phyloP scores from a whole-genome alignment of 768 basidiomycete species.

The Leccinum subgranulosum region DNA sequence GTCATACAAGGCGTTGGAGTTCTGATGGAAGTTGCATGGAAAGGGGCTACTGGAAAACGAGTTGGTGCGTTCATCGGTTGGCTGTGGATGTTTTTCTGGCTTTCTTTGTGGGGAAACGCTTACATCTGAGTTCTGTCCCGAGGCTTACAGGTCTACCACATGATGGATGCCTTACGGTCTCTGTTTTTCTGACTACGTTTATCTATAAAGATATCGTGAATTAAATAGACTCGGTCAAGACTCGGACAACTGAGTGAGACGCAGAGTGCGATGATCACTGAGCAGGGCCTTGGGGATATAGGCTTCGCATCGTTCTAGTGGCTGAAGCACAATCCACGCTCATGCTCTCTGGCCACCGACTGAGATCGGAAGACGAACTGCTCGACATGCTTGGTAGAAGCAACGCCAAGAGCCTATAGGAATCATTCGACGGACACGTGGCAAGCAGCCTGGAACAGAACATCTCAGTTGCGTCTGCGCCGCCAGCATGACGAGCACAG shows the following conservation, averaged over 20 bases:
- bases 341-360: background rate
- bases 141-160: slow-evolving; percentile 16
- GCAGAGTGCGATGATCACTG: background rate
- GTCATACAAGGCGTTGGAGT: slow-evolving; percentile 53
- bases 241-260: too few species aligned
- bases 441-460: background rate
- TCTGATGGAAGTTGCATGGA: slow-evolving; percentile 48
- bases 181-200: too few species aligned
- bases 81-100: slow-evolving; percentile 51
- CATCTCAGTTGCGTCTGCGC: background rate
- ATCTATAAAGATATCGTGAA: too few species aligned
- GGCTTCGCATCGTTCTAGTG: background rate
- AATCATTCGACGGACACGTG: background rate
- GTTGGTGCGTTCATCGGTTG: slow-evolving; percentile 49
- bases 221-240: background rate
- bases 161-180: background rate
- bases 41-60: slow-evolving; percentile 38
- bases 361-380: background rate
- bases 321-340: background rate
- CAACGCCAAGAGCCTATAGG: background rate
- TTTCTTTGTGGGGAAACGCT: slow-evolving; percentile 42
- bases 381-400: background rate
- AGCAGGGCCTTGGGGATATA: background rate
- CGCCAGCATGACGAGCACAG: background rate
- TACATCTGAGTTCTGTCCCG: slow-evolving; percentile 11